phyloP scores from a whole-genome alignment of 495 filamentous ascomycete species.

The Trichocladium antarcticum region DNA sequence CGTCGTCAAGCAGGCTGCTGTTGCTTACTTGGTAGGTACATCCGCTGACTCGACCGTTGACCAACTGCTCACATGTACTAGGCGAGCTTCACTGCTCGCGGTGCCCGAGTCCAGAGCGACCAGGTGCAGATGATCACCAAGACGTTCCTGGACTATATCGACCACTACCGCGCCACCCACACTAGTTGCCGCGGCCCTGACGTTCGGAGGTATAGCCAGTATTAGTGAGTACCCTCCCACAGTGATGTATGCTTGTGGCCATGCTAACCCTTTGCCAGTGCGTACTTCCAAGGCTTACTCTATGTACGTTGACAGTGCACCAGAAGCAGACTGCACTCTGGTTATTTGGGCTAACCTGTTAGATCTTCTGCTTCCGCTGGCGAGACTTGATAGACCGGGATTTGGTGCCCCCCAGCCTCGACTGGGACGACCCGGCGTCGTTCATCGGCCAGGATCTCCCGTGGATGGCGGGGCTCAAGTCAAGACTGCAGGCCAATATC shows the following conservation, averaged over 20 bases:
- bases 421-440: slow-evolving; percentile 45
- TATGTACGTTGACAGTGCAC: slow-evolving; percentile 11
- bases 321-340: slow-evolving; percentile 31
- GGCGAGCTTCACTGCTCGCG: slow-evolving; percentile 79
- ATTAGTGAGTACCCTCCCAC: slow-evolving; percentile 44
- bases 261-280: slow-evolving; percentile 6
- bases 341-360: slow-evolving; percentile 21
- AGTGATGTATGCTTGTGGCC: background rate
- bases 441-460: slow-evolving; percentile 51
- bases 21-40: slow-evolving; percentile 60
- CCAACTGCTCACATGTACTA: background rate
- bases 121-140: slow-evolving; percentile 68
- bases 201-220: slow-evolving; percentile 66
- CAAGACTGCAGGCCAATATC: slow-evolving; percentile 60
- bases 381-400: slow-evolving; percentile 61
- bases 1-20: slow-evolving; percentile 66
- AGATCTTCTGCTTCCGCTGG: slow-evolving; percentile 99
- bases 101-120: slow-evolving; percentile 61
- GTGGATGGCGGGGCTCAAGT: slow-evolving; percentile 64
- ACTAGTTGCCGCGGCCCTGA: slow-evolving; percentile 67
- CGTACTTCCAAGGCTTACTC: slow-evolving; percentile 17
- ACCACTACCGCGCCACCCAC: slow-evolving; percentile 49
- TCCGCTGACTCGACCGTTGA: background rate
- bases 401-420: slow-evolving; percentile 30
- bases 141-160: slow-evolving; percentile 61